Base-by-base conservation (phyloP, 129 eudicot genomes). In the Artemisia tridentata region DNA sequence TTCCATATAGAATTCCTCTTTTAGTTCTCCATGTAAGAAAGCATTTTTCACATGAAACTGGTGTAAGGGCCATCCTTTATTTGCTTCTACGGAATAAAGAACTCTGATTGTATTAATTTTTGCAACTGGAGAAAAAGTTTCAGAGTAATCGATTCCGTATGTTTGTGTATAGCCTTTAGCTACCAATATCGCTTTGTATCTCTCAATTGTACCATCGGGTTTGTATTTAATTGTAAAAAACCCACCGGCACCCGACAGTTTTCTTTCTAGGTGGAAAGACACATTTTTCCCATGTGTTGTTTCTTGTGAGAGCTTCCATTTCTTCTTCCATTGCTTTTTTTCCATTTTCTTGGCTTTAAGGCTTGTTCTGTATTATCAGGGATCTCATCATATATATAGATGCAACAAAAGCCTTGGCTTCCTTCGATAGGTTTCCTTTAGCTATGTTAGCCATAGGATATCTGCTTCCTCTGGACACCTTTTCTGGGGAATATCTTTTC, bases 1-100 rank as follows among this genome's bases (percentile, higher is more conserved):
- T 18, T 60, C 65, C 65, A 60, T 60, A 29, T 60, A 60, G 6
- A 60, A 45, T 60, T 60, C 15, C 43, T 60, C 65, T 60, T 60
- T 60, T 18, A 60, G 59, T 54, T 54, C 59, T 16, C 59, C 59
- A 54, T 54, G 25, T 17, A 54, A 16, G 59, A 54, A 54, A 13
- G 59, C 59, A 54, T 50, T 50, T n/a, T 50, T 50, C 17, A 50
- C 55, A 50, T 50, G 17, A 50, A 50, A 50, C 16, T 50, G 55
- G 16, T 12, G 55, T 13, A 50, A 50, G 16, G 55, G 55, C 55
- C 55, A 50, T 50, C 1, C 16, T 50, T 50, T 50, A 50, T 49
- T 49, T 50, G 55, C 17, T 13, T 17, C 55, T 50, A 50, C 16
- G 16, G 55, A 50, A 50, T 17, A 50, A n/a, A 50, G 59, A 54